These are phyloP conservation scores for Amanita subjunquillea DNA, from an alignment of 768 basidiomycete species.

Conservation along the genomic window DNA sequence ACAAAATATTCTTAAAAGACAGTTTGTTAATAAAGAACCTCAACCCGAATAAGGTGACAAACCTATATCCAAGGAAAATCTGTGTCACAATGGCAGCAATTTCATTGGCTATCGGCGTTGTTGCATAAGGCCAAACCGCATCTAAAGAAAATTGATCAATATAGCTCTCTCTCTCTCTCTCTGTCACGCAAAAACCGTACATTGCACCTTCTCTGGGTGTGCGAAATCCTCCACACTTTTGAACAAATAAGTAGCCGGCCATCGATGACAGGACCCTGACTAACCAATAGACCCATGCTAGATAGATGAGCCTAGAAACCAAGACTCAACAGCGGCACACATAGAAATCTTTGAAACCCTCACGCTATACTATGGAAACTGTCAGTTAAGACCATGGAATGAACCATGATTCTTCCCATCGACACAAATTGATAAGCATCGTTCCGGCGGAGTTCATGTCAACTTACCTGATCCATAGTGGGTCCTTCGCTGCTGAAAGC, in stretches of 20 bases:
- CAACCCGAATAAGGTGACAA: neutral
- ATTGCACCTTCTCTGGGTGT: constrained; percentile 5
- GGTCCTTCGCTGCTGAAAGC: constrained; percentile 11
- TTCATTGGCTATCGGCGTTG: constrained; percentile 7
- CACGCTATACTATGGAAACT: constrained; percentile 11
- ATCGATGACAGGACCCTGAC: neutral
- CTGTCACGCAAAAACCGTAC: neutral
- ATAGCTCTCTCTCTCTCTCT: too few relatives aligned
- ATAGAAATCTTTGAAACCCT: neutral
- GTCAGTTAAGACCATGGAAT: constrained; percentile 8
- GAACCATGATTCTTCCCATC: constrained; percentile 5
- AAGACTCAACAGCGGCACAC: neutral
- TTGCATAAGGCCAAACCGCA: constrained; percentile 6
- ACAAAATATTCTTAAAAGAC: neutral
- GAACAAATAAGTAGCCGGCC: too few relatives aligned
- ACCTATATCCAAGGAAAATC: constrained; percentile 4
- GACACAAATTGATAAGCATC: neutral
- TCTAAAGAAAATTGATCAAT: neutral
- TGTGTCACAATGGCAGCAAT: constrained; percentile 7
- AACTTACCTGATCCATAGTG: constrained; percentile 10
- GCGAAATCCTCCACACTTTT: constrained; percentile 9
- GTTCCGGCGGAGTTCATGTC: too few relatives aligned
- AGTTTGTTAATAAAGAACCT: neutral
- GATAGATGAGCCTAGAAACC: constrained; percentile 7
- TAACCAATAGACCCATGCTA: constrained; percentile 3